Evolutionary conservation across 176 grass and related monocot species (phyloP).

Genomic region (Pharus latifolius): DNA sequence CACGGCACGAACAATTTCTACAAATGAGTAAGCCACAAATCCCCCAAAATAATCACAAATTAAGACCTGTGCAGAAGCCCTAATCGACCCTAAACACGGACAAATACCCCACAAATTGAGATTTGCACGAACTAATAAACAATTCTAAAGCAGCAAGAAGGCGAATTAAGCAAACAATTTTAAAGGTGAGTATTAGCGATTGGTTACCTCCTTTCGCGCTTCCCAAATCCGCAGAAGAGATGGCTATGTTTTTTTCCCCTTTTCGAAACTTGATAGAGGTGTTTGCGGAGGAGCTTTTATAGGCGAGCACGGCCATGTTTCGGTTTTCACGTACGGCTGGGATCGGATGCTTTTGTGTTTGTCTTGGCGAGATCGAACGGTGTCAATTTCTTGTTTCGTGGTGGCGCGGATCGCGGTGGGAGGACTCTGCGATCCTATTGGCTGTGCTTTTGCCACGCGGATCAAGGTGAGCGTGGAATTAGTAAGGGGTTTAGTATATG

Average conservation of each 20-base stretch:
- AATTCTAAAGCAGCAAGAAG: too few relatives aligned
- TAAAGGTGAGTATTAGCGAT: not conserved
- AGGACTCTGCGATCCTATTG: not conserved
- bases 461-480: not conserved
- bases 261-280: not conserved
- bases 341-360: conserved; percentile 4
- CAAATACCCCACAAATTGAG: too few relatives aligned
- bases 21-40: too few relatives aligned
- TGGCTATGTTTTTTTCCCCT: not conserved
- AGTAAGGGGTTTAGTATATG: not conserved
- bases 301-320: not conserved
- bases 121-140: too few relatives aligned
- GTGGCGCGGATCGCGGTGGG: conserved; percentile 1
- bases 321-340: not conserved
- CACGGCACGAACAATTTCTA: too few relatives aligned
- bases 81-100: too few relatives aligned
- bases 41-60: too few relatives aligned
- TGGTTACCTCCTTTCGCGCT: conserved; percentile 14
- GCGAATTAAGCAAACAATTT: not conserved
- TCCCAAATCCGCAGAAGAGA: not conserved
- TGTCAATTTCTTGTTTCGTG: accelerated
- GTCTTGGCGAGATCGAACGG: not conserved
- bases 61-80: too few relatives aligned
- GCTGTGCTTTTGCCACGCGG: not conserved
- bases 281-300: not conserved